Conservation (phyloP, 768 basidiomycete species). For the Hemileccinum rubropunctum region DNA sequence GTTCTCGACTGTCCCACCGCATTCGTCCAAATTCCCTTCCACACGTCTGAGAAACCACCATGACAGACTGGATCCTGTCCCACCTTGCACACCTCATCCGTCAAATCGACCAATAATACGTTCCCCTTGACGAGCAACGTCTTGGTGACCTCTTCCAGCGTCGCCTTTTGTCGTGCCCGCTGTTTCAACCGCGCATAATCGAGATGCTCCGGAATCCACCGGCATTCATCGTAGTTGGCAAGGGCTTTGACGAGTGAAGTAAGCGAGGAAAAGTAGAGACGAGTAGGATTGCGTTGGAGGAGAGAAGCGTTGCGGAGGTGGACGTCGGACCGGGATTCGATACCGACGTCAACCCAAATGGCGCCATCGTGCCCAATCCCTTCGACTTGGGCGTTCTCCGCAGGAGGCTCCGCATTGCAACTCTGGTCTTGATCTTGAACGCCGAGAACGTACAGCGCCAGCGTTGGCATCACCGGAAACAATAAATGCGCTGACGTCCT, state of each 20-base stretch:
- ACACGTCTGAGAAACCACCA: constrained; percentile 61
- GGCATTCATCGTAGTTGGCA: constrained; percentile 55
- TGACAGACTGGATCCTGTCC: constrained; percentile 48
- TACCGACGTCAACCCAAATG: constrained; percentile 45
- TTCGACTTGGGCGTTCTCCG: background rate
- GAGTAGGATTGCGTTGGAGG: constrained; percentile 49
- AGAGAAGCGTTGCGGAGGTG: constrained; percentile 59
- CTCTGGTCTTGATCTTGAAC: constrained; percentile 17
- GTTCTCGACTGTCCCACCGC: constrained; percentile 33
- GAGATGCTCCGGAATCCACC: constrained; percentile 50
- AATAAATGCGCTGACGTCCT: constrained; percentile 49
- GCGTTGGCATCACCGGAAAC: constrained; percentile 53
- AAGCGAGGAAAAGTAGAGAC: constrained; percentile 53
- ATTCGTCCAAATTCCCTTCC: constrained; percentile 56
- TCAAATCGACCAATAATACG: constrained; percentile 50
- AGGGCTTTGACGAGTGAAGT: constrained; percentile 50
- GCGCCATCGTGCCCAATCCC: constrained; percentile 12
- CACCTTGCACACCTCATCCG: constrained; percentile 49
- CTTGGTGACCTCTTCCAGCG: constrained; percentile 54
- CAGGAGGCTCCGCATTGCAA: constrained; percentile 10
- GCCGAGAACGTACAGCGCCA: constrained; percentile 53
- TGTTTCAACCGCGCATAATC: constrained; percentile 57
- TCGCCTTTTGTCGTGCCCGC: constrained; percentile 55
- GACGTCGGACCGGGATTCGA: constrained; percentile 54
- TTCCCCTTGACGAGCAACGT: constrained; percentile 50